A percentile compares a stretch with the other conserved stretches of the same genome.
phyloP scores from a whole-genome alignment of 2,329 filamentous ascomycete genomes.

The Grosmannia serpens region DNA sequence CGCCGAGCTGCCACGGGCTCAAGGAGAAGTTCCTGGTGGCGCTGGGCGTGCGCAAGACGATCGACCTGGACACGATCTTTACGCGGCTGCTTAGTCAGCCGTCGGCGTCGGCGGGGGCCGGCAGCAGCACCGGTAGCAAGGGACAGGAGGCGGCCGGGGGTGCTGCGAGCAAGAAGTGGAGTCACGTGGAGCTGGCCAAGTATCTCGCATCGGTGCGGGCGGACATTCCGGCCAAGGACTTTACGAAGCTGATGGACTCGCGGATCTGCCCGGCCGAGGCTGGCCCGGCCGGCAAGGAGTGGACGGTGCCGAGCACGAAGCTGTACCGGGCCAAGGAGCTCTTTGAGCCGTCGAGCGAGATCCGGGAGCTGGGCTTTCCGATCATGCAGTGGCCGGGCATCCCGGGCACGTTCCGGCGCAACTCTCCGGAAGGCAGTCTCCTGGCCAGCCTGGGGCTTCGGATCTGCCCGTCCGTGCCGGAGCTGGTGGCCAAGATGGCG shows the following conservation, averaged over 20 bases:
- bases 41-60: constrained; percentile 85
- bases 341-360: constrained; percentile 63
- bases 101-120: constrained; percentile 20
- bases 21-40: constrained; percentile 83
- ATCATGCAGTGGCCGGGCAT: constrained; percentile 71
- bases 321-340: constrained; percentile 67
- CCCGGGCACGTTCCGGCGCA: constrained; percentile 49
- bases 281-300: constrained; percentile 42
- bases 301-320: constrained; percentile 35
- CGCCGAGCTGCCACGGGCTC: constrained; percentile 63
- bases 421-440: constrained; percentile 63
- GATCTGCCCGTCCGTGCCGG: constrained; percentile 56
- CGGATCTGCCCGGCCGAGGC: constrained; percentile 73
- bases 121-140: background rate
- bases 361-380: constrained; percentile 60
- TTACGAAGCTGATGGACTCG: constrained; percentile 65
- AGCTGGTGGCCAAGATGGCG: constrained; percentile 69
- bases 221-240: constrained; percentile 76
- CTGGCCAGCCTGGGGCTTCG: constrained; percentile 62
- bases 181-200: constrained; percentile 86
- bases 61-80: constrained; percentile 91
- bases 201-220: constrained; percentile 83
- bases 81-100: constrained; percentile 62
- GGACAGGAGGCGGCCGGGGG: background rate
- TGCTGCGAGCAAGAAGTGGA: constrained; percentile 51